phyloP scores from a whole-genome alignment of 140 eudicot species.

The Bidens hawaiensis region DNA sequence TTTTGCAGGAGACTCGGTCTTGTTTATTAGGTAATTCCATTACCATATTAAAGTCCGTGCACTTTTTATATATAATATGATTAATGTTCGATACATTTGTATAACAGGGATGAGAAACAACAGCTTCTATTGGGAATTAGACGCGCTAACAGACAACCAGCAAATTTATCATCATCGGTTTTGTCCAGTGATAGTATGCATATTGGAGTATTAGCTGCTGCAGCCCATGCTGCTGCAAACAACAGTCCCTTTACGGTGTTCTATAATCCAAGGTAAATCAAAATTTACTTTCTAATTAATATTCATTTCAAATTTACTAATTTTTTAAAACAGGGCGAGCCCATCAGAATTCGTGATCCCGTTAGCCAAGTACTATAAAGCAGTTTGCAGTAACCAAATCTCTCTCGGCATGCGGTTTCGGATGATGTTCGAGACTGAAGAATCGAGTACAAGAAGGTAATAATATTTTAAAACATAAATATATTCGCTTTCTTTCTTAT shows the following conservation, averaged over 20 bases:
- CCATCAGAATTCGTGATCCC: conserved; percentile 97
- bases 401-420: conserved; percentile 73
- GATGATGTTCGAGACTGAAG: no score
- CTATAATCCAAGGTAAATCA: conserved; percentile 82
- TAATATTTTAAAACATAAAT: no score
- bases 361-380: conserved; percentile 84
- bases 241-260: conserved; percentile 89
- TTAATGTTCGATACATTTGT: neutral
- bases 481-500: no score
- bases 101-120: conserved; percentile 79
- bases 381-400: conserved; percentile 73
- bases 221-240: conserved; percentile 98
- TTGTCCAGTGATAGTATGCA: conserved; percentile 98
- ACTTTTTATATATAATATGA: conserved; percentile 10
- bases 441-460: no score
- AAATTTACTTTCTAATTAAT: conserved; percentile 1
- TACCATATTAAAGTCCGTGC: conserved; percentile 3
- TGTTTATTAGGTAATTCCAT: conserved; percentile 70
- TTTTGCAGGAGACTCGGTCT: conserved; percentile 91
- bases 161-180: conserved; percentile 83
- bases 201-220: conserved; percentile 93
- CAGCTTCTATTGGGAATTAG: conserved; percentile 90
- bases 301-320: neutral
- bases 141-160: conserved; percentile 88
- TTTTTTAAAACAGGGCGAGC: conserved; percentile 72